A percentile compares a stretch with the other conserved stretches of the same genome.
These are phyloP conservation scores for Jamesozyma rosinii DNA, from an alignment of 805 yeast species.

Conservation along the genomic window DNA sequence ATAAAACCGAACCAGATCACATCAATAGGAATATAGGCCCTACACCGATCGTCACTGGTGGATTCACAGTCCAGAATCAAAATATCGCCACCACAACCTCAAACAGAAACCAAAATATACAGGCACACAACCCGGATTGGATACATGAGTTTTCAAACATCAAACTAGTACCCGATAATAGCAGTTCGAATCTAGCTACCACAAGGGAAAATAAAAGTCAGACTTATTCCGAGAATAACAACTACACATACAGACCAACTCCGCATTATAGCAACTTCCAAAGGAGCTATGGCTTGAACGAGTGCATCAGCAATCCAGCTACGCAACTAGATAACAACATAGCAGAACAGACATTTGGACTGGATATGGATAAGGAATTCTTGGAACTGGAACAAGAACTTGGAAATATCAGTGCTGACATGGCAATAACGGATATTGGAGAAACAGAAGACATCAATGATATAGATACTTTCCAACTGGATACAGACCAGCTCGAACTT, in stretches of 20 bases:
- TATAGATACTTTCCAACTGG: neutral
- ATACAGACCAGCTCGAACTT: constrained; percentile 3
- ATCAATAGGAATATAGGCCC: neutral
- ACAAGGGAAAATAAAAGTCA: neutral
- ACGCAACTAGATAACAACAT: neutral
- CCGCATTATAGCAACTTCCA: neutral
- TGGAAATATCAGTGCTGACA: neutral
- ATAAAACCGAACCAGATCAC: neutral
- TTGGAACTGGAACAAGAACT: constrained; percentile 2
- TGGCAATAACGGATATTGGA: neutral
- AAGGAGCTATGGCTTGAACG: neutral
- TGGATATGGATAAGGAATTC: constrained; percentile 1
- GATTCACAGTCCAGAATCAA: neutral
- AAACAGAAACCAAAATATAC: neutral
- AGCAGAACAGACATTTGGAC: neutral
- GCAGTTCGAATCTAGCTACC: neutral
- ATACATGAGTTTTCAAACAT: neutral
- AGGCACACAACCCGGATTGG: neutral
- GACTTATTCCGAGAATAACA: neutral
- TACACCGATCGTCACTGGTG: neutral
- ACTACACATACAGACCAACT: neutral
- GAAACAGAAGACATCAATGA: neutral
- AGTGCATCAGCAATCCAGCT: neutral
- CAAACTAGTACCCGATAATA: neutral
- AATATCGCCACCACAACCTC: neutral